phyloP scores from a whole-genome alignment of 1,139 yeast genomes.

The Sugiyamaella castrensis region DNA sequence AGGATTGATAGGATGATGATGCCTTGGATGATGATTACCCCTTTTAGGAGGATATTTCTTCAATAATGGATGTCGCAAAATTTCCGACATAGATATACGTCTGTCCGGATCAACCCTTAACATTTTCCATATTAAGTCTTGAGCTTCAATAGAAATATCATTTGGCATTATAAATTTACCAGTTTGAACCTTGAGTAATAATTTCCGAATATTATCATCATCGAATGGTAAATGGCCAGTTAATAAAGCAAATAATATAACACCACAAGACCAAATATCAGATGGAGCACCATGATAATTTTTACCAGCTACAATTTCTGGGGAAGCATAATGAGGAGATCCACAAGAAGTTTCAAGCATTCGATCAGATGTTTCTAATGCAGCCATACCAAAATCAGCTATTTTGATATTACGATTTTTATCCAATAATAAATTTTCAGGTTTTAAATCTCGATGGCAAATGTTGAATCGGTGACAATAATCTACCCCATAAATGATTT shows the following conservation, averaged over 20 bases:
- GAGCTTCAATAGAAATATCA: slow-evolving; percentile 75
- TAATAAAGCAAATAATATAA: slow-evolving; percentile 83
- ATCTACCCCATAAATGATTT: slow-evolving; percentile 85
- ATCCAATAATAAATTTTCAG: slow-evolving; percentile 87
- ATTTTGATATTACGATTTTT: slow-evolving; percentile 85
- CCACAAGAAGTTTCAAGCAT: slow-evolving; percentile 95
- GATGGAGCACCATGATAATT: slow-evolving; percentile 96
- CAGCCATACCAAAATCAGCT: slow-evolving; percentile 99
- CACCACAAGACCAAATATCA: slow-evolving; percentile 99
- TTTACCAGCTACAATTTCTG: slow-evolving; percentile 93
- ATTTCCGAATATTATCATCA: slow-evolving; percentile 86
- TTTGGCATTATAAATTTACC: slow-evolving; percentile 85
- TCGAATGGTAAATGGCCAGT: slow-evolving; percentile 97
- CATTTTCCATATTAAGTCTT: slow-evolving; percentile 80
- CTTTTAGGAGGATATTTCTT: slow-evolving; percentile 57
- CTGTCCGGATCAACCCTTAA: slow-evolving; percentile 73
- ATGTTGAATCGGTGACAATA: slow-evolving; percentile 94
- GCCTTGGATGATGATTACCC: slow-evolving; percentile 26
- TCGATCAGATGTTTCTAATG: slow-evolving; percentile 80
- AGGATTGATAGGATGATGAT: slow-evolving; percentile 12
- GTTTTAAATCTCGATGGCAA: slow-evolving; percentile 89
- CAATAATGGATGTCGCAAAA: slow-evolving; percentile 75
- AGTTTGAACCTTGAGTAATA: slow-evolving; percentile 83
- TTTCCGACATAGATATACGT: slow-evolving; percentile 71
- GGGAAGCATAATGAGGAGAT: slow-evolving; percentile 97